Base-by-base conservation (phyloP, 2,329 filamentous ascomycete genomes). In the Aspergillus felis region DNA sequence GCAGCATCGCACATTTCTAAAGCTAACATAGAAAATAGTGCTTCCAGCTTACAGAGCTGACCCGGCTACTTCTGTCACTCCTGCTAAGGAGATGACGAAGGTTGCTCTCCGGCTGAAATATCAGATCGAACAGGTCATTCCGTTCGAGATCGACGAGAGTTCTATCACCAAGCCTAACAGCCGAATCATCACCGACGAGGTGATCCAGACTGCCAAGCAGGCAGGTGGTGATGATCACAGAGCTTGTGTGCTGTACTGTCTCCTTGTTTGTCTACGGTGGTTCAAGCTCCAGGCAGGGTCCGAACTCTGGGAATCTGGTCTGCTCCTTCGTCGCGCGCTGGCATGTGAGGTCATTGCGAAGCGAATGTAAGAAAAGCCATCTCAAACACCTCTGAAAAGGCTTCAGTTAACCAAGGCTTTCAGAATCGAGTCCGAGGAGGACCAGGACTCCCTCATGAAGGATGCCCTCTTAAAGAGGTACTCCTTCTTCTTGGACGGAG, bases 341-440 rank as follows among this genome's bases (percentile, higher is more conserved):
- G 92, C 94, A 14, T 96, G 92, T 70, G 92, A 97, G 73, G 87
- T 97, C 50, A 88, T 99, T 67, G 92, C 94, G 22, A 99, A 97
- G 79, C 81, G 84, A 51, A 79, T 85, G 78, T 80, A 73, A 53
- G 57, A 42, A 2, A 35, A 17, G n/a, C 51, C 22, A 28, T 8
- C 17, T 20, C 24, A 25, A 22, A 17, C 64, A 42, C 20, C 17
- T 8, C 2, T 22, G 20, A 0, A 8, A 22, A 42, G 25, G 1
- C 24, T 22, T 2, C 6, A 28, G 10, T 50, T 65, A 25, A 62
- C 46, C 54, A 49, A 32, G 12, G 4, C n/a, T 32, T 25, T 35
- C 58, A 89, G 88, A 64, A 97, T 99, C 68, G 94, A 99, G 74
- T 76, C 74, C 2, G 93, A 97, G 70, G 88, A 95, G 41, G 84